Evolutionary conservation across 495 filamentous ascomycete species (phyloP).

Genomic region (Coniosporium apollinis): DNA sequence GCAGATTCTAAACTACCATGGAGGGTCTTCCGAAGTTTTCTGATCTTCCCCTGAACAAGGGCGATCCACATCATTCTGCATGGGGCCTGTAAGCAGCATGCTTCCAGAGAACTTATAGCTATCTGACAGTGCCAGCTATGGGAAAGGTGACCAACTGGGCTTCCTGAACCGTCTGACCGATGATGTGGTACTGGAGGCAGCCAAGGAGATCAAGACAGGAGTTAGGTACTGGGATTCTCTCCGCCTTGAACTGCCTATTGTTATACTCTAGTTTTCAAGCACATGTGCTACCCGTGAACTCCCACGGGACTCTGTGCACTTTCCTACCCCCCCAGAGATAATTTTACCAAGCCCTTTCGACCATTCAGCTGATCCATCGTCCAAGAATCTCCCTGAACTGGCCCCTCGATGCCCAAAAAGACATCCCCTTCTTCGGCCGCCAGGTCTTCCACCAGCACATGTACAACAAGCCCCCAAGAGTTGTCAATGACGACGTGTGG

Average conservation of each 20-base stretch:
- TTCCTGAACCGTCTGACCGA: constrained; percentile 20
- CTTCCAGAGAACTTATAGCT: neutral
- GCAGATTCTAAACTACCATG: constrained; percentile 4
- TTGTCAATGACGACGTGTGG: constrained; percentile 26
- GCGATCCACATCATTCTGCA: constrained; percentile 16
- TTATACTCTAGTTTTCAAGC: no score
- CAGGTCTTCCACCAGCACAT: constrained; percentile 23
- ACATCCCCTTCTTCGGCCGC: constrained; percentile 21
- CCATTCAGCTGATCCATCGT: no score
- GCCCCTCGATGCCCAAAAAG: constrained; percentile 21
- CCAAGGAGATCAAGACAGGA: constrained; percentile 21
- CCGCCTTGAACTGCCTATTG: no score
- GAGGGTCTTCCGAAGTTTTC: constrained; percentile 15
- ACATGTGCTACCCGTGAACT: no score
- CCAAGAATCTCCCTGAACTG: constrained; percentile 21
- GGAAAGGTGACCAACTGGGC: constrained; percentile 20
- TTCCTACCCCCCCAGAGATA: no score
- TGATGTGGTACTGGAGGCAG: constrained; percentile 17
- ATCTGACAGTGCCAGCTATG: constrained; percentile 12
- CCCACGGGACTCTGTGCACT: no score
- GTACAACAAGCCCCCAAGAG: constrained; percentile 17
- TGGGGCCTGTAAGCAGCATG: constrained; percentile 16
- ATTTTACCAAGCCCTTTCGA: no score
- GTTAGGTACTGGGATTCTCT: constrained; percentile 7
- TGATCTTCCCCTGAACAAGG: constrained; percentile 15